phyloP scores from a whole-genome alignment of 78 protist species.

The Speleostelium caveatum region DNA sequence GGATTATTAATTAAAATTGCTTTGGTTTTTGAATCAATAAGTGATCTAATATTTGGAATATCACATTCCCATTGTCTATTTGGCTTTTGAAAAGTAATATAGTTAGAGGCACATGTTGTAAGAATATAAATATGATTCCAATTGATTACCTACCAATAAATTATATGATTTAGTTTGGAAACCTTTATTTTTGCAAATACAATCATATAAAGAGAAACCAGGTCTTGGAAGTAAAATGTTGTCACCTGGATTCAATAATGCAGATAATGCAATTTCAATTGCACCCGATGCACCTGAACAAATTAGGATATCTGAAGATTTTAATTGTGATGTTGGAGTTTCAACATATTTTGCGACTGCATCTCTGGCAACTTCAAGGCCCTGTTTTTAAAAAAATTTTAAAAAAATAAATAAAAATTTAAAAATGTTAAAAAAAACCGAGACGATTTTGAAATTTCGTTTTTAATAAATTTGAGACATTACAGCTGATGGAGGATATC shows the following conservation, averaged over 20 bases:
- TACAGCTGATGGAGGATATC: conserved; percentile 89
- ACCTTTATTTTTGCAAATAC: conserved; percentile 79
- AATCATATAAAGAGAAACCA: conserved; percentile 94
- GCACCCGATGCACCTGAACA: conserved; percentile 94
- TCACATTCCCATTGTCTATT: conserved; percentile 89
- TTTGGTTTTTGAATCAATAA: conserved; percentile 85
- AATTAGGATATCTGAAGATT: conserved; percentile 82
- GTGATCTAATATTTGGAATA: conserved; percentile 74
- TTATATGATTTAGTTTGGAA: conserved; percentile 74
- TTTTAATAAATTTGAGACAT: background rate
- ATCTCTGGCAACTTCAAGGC: conserved; percentile 69
- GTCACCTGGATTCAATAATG: conserved; percentile 84
- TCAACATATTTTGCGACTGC: conserved; percentile 81
- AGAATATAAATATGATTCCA: background rate
- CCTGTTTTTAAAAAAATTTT: background rate
- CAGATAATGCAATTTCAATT: conserved; percentile 90
- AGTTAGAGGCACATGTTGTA: background rate
- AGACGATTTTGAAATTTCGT: background rate
- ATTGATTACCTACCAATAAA: conserved; percentile 19
- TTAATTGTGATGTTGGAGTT: conserved; percentile 35
- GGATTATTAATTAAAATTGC: conserved; percentile 96
- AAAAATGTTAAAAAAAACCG: background rate
- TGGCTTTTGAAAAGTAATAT: conserved; percentile 38
- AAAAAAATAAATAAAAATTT: background rate
- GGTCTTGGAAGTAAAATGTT: conserved; percentile 95